Base-by-base conservation (phyloP, 2,329 filamentous ascomycete genomes). In the Sordariomycetes sp. region DNA sequence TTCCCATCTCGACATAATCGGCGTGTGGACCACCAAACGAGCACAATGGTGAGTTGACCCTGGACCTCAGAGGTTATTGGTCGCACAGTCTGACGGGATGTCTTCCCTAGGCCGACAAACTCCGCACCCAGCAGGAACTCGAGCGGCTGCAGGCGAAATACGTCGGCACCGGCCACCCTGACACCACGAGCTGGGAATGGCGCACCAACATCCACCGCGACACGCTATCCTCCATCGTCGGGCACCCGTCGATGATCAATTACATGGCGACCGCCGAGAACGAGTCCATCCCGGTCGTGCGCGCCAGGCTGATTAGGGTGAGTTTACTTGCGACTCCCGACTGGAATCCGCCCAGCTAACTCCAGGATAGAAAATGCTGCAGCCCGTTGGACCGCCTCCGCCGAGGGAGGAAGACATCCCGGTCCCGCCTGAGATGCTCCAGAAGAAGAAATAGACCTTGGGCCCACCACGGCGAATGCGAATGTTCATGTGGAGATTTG, bases 141-240 rank as follows among this genome's bases (percentile, higher is more conserved):
- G 94, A 99, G 74, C 86, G 90, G 62, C 87, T 97, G 20, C 94
- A 99, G 74, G 86, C 91, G 66, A 95, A 95, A 67, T 96, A 94
- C 76, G 80, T 99, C 66, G 94, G 94, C 64, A 97, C 94, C 3
- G 94, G 94, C 25, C 91, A 96, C 71, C 89, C 92, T 51, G 94
- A 99, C 74, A 97, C 92, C 15, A 95, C 90, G 28, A 95, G 90
- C 71, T 94, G 94, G 84, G 94, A 99, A 74, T 99, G 91, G 90
- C 87, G 87, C 55, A 91, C 88, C 60, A 99, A 97, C 75, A 92
- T 97, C 68, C 82, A 90, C 68, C 90, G 94, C 69, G 94, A 99
- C 75, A 95, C 87, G 24, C 91, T 92, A 68, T 83, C 90, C 22
- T 90, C 85, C 61, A 91, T 95, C 65, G 81, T 94, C 62, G 94